Base-by-base conservation (phyloP, 306 rosid species). In the Argentina anserina region DNA sequence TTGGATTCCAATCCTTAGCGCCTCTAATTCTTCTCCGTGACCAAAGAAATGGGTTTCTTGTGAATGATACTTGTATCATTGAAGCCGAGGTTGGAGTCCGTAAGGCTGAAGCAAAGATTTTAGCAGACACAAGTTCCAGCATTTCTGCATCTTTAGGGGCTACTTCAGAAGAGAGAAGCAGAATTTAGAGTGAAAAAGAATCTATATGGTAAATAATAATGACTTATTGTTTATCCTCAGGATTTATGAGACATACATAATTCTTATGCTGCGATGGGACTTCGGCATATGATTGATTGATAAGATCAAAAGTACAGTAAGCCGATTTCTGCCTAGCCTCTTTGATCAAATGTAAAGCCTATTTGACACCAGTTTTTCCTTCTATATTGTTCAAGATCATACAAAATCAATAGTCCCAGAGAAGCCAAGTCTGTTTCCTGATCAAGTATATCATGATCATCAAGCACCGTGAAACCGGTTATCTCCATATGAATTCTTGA, bases 51-150 rank as follows among this genome's bases (percentile, higher is more conserved):
- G 70, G 34, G n/a, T 66, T 20, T 66, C 4, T 66, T 41, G 70
- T 66, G 50, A 25, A 39, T 25, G 53, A 42, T 40, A 6, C 49
- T 26, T 66, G 70, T 26, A 66, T 66, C 36, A 42, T 66, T 41
- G 31, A 66, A 11, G 70, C 70, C 21, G 50, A 66, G 33, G 21
- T 66, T 42, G 67, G 21, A 61, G 67, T 34, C 67, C 25, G 42
- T 7, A 61, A 61, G 67, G 26, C 67, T 34, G 42, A 61, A 31
- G 67, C 25, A 6, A 61, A 61, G 42, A 17, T 33, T 31, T 33
- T 18, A 2, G 67, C 17, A 61, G 42, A 18, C 25, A 41, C 39
- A 33, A 17, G 42, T 33, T 31, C 43, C 23, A 3, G 42, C 25
- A 33, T 61, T 61, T 33, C 39, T 13, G 65, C 65, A 59, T 15